Evolutionary conservation across 805 yeast genomes (phyloP).

Genomic region (Wickerhamomyces ciferrii): DNA sequence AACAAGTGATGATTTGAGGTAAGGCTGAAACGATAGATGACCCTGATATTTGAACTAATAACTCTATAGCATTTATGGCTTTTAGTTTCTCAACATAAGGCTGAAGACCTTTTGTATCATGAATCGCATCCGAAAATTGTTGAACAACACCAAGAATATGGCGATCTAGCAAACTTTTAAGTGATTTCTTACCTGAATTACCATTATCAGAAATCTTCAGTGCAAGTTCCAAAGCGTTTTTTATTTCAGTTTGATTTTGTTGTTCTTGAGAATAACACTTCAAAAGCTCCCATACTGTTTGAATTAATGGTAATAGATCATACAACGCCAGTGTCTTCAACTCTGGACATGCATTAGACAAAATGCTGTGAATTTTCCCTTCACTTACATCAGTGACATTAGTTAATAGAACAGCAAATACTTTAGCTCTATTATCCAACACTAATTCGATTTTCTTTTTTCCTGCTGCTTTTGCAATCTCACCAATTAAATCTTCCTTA

Average conservation of each 20-base stretch:
- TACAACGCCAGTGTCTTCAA: conserved; percentile 28
- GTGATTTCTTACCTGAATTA: neutral
- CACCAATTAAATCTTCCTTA: conserved; percentile 54
- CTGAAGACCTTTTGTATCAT: conserved; percentile 64
- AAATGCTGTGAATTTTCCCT: conserved; percentile 42
- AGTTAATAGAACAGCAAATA: conserved; percentile 54
- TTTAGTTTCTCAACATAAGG: conserved; percentile 69
- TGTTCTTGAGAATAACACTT: conserved; percentile 36
- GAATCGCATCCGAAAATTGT: conserved; percentile 71
- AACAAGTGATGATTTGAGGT: conserved; percentile 82
- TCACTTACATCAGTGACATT: conserved; percentile 44
- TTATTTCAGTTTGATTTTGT: conserved; percentile 12
- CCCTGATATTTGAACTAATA: conserved; percentile 50
- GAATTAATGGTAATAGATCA: conserved; percentile 21
- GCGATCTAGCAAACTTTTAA: conserved; percentile 28
- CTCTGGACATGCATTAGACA: conserved; percentile 47
- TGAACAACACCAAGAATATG: conserved; percentile 73
- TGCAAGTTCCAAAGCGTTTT: conserved; percentile 31
- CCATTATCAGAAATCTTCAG: neutral
- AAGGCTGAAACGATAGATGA: conserved; percentile 58
- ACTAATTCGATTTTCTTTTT: conserved; percentile 42
- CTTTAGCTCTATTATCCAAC: conserved; percentile 41
- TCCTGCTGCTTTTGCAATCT: conserved; percentile 51
- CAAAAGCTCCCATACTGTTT: conserved; percentile 36
- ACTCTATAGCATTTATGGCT: conserved; percentile 69